Base-by-base conservation (phyloP, 768 basidiomycete species). In the Paxillus involutus region DNA sequence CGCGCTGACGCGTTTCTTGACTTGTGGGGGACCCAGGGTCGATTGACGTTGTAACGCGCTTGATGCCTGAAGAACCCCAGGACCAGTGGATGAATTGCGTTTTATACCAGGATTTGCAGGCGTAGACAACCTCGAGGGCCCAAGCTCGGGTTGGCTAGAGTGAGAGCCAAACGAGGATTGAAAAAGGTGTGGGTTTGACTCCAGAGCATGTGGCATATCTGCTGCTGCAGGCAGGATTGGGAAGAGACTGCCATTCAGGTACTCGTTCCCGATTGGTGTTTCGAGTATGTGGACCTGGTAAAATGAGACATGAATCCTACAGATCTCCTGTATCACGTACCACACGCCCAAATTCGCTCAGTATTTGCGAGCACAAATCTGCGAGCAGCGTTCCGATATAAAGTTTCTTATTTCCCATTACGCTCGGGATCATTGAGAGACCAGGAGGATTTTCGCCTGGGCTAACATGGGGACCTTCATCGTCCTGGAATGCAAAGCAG, bases 361-460 rank as follows among this genome's bases (percentile, higher is more conserved):
- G 75, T 46, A 98, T 82, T 57, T 88, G 85, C 33, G 94, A 93
- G 60, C 92, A 94, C 17, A 97, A 71, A 64, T 94, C 93, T 16
- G 92, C 93, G 51, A 99, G 72, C 40, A 98, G 73, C 16, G 93
- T 93, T 30, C 91, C 91, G 50, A 98, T 79, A 67, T 95, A 94
- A 30, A 92, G 71, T 61, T 84, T 88, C 68, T 93, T 91, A 63
- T 95, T 93, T 6, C 89, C 89, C 83, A 94, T 91, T 61, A 85
- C 81, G 57, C 80, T 83, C 3, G 94, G 94, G 46, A 97, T 89
- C 26, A 91, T 77, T 17, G 90, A 82, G 36, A 94, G 67, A 16
- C 88, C 87, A 26, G 82, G 76, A 13, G 83, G 73, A 48, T 73
- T 77, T 48, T 83, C 82, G 8, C 79, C 78, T 33, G 82, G 73